Evolutionary conservation across 1,139 yeast genomes (phyloP).

Genomic region (Pichia sp.): DNA sequence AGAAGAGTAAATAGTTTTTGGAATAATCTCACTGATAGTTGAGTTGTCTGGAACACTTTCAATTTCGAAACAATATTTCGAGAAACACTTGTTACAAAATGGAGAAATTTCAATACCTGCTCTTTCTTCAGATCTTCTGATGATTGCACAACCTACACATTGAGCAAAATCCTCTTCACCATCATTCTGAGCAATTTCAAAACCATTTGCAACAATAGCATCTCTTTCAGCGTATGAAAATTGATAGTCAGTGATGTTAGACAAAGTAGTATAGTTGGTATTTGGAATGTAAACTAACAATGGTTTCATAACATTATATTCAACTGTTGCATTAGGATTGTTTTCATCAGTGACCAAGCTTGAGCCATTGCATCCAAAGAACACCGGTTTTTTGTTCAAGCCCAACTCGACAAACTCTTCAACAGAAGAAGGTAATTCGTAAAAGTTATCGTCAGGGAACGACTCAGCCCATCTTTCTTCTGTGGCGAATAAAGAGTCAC

Average conservation of each 20-base stretch:
- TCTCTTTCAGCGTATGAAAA: slow-evolving; percentile 43
- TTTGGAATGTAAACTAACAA: slow-evolving; percentile 54
- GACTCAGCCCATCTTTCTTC: slow-evolving; percentile 34
- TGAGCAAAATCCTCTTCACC: slow-evolving; percentile 37
- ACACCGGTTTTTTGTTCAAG: slow-evolving; percentile 45
- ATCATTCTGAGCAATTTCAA: slow-evolving; percentile 46
- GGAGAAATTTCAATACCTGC: slow-evolving; percentile 28
- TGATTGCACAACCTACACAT: slow-evolving; percentile 57
- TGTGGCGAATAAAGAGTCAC: slow-evolving; percentile 45
- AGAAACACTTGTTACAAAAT: slow-evolving; percentile 37
- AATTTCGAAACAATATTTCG: slow-evolving; percentile 35
- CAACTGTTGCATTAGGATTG: slow-evolving; percentile 20
- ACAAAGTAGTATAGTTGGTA: slow-evolving; percentile 41
- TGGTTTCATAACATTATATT: slow-evolving; percentile 43
- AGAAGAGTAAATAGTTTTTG: slow-evolving; percentile 20
- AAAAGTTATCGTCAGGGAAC: slow-evolving; percentile 43
- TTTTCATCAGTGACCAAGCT: slow-evolving; percentile 32
- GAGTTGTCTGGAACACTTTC: slow-evolving; percentile 7
- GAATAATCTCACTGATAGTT: slow-evolving; percentile 14
- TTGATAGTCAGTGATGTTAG: slow-evolving; percentile 45
- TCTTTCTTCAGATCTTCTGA: slow-evolving; percentile 53
- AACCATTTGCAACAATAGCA: slow-evolving; percentile 49
- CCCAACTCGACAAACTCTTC: slow-evolving; percentile 40
- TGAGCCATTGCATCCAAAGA: slow-evolving; percentile 46
- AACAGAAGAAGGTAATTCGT: slow-evolving; percentile 44